These are phyloP conservation scores for Malus hybrid DNA, from an alignment of 331 rosid species.

Conservation along the genomic window DNA sequence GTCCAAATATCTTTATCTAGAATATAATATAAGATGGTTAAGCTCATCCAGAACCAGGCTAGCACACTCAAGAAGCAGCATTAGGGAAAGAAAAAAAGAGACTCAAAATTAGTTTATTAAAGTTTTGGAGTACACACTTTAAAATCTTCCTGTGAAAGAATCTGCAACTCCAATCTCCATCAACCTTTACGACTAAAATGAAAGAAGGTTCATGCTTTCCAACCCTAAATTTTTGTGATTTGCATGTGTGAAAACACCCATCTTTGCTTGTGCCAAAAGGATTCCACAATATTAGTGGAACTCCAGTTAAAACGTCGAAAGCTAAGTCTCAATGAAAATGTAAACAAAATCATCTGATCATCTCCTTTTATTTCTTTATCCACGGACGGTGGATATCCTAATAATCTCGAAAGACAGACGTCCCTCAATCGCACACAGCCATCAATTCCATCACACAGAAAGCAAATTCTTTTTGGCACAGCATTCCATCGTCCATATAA, in stretches of 20 bases:
- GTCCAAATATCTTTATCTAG: no score
- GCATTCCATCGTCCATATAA: conserved; percentile 12
- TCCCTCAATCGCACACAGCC: conserved; percentile 14
- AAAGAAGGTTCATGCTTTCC: conserved; percentile 9
- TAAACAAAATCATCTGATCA: not conserved
- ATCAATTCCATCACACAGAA: conserved; percentile 5
- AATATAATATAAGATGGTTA: no score
- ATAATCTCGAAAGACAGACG: not conserved
- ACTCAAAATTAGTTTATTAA: not conserved
- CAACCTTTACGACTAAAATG: conserved; percentile 12
- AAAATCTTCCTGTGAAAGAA: not conserved
- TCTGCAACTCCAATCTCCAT: not conserved
- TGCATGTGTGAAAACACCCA: not conserved
- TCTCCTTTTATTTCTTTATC: conserved; percentile 16
- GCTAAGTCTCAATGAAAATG: conserved; percentile 4
- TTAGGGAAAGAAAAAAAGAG: not conserved
- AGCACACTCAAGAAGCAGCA: not conserved
- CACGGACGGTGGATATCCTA: conserved; percentile 44
- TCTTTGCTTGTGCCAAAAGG: conserved; percentile 34
- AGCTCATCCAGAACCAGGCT: not conserved
- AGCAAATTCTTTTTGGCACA: conserved; percentile 37
- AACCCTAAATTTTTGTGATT: not conserved
- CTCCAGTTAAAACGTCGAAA: conserved; percentile 18
- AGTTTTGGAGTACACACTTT: not conserved
- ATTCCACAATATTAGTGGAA: conserved; percentile 32